Evolutionary conservation across 306 rosid genomes (phyloP).

Genomic region (Fragaria iinumae): DNA sequence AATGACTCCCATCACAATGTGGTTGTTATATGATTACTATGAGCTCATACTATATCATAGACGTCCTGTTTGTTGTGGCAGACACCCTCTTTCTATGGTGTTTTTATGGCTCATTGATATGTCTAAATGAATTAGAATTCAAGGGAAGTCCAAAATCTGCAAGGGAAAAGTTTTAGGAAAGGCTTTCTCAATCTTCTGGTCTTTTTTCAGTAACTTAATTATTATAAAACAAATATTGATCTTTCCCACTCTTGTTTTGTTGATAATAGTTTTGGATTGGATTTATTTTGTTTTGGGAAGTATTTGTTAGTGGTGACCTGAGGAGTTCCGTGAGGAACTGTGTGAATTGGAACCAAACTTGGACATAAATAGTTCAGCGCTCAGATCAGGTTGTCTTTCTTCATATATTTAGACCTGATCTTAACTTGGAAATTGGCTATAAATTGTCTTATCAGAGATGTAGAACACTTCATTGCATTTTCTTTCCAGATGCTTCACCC

Average conservation of each 20-base stretch:
- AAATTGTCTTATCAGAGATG: background rate
- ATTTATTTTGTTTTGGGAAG: background rate
- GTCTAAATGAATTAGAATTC: no score
- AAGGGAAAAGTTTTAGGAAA: no score
- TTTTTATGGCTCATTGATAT: no score
- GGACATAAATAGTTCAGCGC: background rate
- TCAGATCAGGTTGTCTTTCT: background rate
- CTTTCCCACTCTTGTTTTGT: background rate
- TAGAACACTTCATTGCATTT: background rate
- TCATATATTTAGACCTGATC: background rate
- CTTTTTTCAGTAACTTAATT: background rate
- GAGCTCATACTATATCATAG: background rate
- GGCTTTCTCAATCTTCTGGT: no score
- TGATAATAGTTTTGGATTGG: background rate
- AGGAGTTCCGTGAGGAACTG: background rate
- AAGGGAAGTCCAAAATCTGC: no score
- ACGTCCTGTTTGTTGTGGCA: no score
- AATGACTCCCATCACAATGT: background rate
- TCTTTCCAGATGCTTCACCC: background rate
- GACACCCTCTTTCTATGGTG: no score
- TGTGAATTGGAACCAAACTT: conserved; percentile 1
- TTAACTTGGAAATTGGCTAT: background rate
- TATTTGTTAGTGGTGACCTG: background rate
- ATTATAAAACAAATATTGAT: background rate
- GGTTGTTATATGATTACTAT: background rate